phyloP scores from a whole-genome alignment of 768 basidiomycete genomes.

The Mycena floridula region DNA sequence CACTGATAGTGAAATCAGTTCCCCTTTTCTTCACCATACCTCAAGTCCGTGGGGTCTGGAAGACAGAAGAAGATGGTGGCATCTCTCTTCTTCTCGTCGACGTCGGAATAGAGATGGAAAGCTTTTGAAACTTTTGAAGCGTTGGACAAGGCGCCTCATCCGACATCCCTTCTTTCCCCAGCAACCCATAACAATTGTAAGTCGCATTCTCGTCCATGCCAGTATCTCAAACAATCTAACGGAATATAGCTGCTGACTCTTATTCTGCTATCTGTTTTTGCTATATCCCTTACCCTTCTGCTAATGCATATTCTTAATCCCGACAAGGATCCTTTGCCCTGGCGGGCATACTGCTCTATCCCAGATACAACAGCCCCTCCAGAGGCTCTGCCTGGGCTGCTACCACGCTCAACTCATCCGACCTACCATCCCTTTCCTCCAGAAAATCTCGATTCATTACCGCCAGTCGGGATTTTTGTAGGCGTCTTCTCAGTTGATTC shows the following conservation, averaged over 20 bases:
- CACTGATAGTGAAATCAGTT: conserved; percentile 53
- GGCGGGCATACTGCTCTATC: conserved; percentile 87
- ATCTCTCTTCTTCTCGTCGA: conserved; percentile 31
- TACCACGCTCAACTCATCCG: conserved; percentile 29
- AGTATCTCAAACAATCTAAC: conserved; percentile 8
- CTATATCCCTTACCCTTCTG: conserved; percentile 76
- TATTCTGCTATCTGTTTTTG: conserved; percentile 74
- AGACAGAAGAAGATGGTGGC: conserved; percentile 55
- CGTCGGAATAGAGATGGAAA: conserved; percentile 46
- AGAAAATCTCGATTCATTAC: conserved; percentile 58
- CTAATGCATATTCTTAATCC: conserved; percentile 93
- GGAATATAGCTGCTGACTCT: conserved; percentile 71
- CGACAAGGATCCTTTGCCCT: conserved; percentile 91
- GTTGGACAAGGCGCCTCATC: conserved; percentile 48
- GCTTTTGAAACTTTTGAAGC: conserved; percentile 44
- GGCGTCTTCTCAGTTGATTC: conserved; percentile 90
- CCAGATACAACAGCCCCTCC: conserved; percentile 45
- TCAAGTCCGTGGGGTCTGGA: conserved; percentile 36
- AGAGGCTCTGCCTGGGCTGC: conserved; percentile 33
- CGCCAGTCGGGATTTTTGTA: conserved; percentile 82
- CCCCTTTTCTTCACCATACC: conserved; percentile 32
- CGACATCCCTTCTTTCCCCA: conserved; percentile 74
- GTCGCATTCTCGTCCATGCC: conserved; percentile 20
- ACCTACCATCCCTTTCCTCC: conserved; percentile 58
- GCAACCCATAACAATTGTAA: conserved; percentile 76